phyloP scores from a whole-genome alignment of 2,329 filamentous ascomycete species.

The Aspergillus aculeatus region DNA sequence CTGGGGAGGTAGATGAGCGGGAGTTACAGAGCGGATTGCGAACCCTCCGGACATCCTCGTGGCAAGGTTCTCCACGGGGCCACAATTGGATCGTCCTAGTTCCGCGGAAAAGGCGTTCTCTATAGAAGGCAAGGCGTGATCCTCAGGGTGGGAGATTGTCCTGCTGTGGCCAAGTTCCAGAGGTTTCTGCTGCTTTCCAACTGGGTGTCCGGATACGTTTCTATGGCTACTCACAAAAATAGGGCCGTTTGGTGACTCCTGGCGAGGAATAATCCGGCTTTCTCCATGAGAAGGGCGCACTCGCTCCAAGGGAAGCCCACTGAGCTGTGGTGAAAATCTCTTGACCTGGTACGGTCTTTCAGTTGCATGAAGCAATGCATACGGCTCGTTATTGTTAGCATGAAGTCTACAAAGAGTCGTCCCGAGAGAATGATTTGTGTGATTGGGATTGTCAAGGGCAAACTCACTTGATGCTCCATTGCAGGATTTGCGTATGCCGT shows the following conservation, averaged over 20 bases:
- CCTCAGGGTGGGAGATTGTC: constrained; percentile 24
- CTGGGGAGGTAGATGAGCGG: constrained; percentile 23
- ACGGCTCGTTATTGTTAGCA: constrained; percentile 29
- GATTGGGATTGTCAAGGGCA: background rate
- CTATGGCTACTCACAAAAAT: constrained; percentile 35
- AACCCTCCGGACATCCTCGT: constrained; percentile 29
- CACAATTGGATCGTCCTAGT: constrained; percentile 23
- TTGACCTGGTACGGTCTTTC: constrained; percentile 17
- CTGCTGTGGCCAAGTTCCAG: constrained; percentile 17
- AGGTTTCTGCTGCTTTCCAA: constrained; percentile 18
- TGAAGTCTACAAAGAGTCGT: background rate
- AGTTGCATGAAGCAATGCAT: constrained; percentile 20
- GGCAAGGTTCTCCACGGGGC: constrained; percentile 28
- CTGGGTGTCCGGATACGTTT: constrained; percentile 19
- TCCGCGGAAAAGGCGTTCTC: constrained; percentile 28
- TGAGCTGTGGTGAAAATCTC: constrained; percentile 23
- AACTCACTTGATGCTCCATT: constrained; percentile 23
- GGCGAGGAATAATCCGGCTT: constrained; percentile 18
- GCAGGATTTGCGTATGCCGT: constrained; percentile 10
- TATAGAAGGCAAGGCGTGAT: constrained; percentile 38
- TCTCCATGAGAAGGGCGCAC: constrained; percentile 18
- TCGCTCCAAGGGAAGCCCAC: constrained; percentile 24
- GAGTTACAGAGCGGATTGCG: constrained; percentile 31
- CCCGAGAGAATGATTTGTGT: too few relatives aligned
- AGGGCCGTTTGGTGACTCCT: constrained; percentile 25